A percentile compares a stretch with the other conserved stretches of the same genome.
Evolutionary conservation across 2,329 filamentous ascomycete species (phyloP).

Genomic region (Fusarium pininemorale): DNA sequence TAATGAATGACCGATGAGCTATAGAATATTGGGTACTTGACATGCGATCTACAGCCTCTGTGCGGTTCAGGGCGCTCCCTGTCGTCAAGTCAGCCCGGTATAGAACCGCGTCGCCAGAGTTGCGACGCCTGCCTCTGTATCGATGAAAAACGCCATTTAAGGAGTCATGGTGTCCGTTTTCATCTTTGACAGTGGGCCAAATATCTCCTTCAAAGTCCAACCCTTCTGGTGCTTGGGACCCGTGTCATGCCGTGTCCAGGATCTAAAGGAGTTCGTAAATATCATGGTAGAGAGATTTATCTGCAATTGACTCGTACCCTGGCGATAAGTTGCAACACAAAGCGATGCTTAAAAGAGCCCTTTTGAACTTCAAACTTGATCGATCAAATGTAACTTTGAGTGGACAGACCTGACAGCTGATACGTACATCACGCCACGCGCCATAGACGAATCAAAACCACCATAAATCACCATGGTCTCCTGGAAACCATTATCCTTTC

Average conservation of each 20-base stretch:
- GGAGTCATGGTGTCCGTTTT: fast-evolving
- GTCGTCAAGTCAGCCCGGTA: background rate
- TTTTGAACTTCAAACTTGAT: too few relatives aligned
- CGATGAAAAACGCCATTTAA: fast-evolving
- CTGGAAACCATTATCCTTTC: background rate
- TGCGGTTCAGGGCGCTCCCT: background rate
- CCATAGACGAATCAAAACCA: background rate
- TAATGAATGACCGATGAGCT: fast-evolving
- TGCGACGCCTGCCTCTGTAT: background rate
- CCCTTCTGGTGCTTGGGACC: background rate
- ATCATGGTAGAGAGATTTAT: fast-evolving
- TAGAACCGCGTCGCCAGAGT: background rate
- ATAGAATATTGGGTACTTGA: too few relatives aligned
- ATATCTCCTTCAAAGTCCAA: background rate
- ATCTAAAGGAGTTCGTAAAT: background rate
- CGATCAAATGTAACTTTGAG: background rate
- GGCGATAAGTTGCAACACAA: fast-evolving
- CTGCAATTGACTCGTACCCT: fast-evolving
- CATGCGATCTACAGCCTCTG: background rate
- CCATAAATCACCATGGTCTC: background rate
- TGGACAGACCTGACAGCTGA: background rate
- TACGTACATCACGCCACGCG: background rate
- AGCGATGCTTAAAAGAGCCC: fast-evolving
- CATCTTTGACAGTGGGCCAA: background rate
- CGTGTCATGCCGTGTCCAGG: fast-evolving